These are phyloP conservation scores for Lepiota brunneoincarnata DNA, from an alignment of 768 basidiomycete species.

Conservation along the genomic window DNA sequence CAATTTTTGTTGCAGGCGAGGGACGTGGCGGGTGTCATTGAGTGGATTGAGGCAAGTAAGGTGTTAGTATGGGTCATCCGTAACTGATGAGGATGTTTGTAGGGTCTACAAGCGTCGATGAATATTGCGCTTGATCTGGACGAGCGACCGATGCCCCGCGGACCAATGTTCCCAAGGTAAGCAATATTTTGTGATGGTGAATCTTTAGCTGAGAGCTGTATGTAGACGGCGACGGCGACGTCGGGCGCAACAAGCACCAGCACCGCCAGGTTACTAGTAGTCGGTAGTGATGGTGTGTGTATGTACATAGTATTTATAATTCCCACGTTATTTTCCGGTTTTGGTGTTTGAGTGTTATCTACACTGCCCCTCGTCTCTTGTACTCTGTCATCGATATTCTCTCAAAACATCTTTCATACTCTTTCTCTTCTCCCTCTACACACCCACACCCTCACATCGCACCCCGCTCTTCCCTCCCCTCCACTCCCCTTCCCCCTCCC, in stretches of 20 bases:
- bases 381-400: conserved; percentile 40
- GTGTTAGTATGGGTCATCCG: background rate
- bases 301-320: conserved; percentile 11
- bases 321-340: conserved; percentile 44
- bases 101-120: conserved; percentile 89
- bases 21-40: conserved; percentile 81
- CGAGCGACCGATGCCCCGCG: conserved; percentile 87
- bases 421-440: conserved; percentile 2
- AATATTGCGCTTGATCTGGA: conserved; percentile 94
- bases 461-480: background rate
- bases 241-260: conserved; percentile 16
- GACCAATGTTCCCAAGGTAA: conserved; percentile 80
- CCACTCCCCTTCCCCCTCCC: background rate
- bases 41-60: conserved; percentile 87
- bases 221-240: conserved; percentile 30
- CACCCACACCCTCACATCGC: conserved; percentile 12
- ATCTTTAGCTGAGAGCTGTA: conserved; percentile 4
- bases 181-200: conserved; percentile 19
- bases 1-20: conserved; percentile 93
- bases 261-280: background rate
- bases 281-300: background rate
- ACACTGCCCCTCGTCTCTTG: conserved; percentile 29
- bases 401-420: conserved; percentile 19
- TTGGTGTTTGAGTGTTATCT: conserved; percentile 43
- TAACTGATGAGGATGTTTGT: conserved; percentile 3